Percentiles rank a stretch among this genome's conserved stretches.
These are phyloP conservation scores for Scedosporium minutisporum DNA, from an alignment of 2,329 filamentous ascomycete genomes.

Conservation along the genomic window DNA sequence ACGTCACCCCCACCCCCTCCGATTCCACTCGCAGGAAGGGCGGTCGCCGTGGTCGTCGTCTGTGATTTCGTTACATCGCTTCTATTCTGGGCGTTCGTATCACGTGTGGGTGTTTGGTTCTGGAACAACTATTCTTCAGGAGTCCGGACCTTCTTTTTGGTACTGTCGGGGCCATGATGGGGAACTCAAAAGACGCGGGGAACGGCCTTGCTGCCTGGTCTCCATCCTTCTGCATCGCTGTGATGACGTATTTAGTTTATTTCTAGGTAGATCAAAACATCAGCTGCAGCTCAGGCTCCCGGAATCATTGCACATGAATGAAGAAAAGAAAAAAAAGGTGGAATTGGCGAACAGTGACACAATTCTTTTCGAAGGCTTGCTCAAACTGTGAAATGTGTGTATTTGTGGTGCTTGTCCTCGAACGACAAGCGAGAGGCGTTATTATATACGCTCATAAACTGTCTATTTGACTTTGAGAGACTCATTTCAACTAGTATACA, in stretches of 20 bases:
- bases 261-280: constrained; percentile 7
- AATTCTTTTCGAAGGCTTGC: background rate
- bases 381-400: no score
- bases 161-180: constrained; percentile 4
- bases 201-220: constrained; percentile 59
- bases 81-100: constrained; percentile 7
- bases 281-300: constrained; percentile 7
- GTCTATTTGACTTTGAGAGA: no score
- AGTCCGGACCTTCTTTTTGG: constrained; percentile 45
- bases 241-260: background rate
- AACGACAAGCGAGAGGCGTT: no score
- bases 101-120: constrained; percentile 7
- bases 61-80: constrained; percentile 47
- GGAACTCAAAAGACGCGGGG: constrained; percentile 59
- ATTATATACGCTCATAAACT: no score
- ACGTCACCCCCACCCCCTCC: constrained; percentile 97
- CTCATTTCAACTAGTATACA: no score
- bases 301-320: constrained; percentile 1
- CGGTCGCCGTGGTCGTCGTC: constrained; percentile 99
- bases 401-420: no score
- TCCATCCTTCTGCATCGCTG: constrained; percentile 34
- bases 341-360: background rate
- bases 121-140: constrained; percentile 21
- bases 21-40: constrained; percentile 99
- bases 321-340: background rate